Base-by-base conservation (phyloP, 768 basidiomycete genomes). In the Leccinum sublutescens region DNA sequence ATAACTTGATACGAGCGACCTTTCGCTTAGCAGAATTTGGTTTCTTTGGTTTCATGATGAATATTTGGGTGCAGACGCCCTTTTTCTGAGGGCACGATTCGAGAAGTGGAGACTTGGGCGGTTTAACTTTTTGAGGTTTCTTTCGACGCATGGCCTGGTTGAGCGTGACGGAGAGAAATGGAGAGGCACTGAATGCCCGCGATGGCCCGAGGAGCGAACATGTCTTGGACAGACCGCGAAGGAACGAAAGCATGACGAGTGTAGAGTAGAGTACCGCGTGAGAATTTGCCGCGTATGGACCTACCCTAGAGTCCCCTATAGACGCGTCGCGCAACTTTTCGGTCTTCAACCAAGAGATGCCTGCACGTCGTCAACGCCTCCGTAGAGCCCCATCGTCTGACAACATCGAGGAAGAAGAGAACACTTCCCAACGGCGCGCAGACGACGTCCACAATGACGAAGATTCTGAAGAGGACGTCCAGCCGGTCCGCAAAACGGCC, bases 1-100 rank as follows among this genome's bases (percentile, higher is more conserved):
- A 83, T 57, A 99, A 80, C 78, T 96, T 96, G 65, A 99, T 88
- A 67, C 92, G 83, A 48, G 95, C 95, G 57, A 98, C 93, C 78
- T 98, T 98, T 61, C 97, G 92, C 70, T 97, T 94, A 38, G 95
- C 95, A 11, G 96, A 98, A 75, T 99, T 99, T 62, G 97, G 97
- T 71, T 99, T 99, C 80, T 94, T 97, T 23, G 97, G 97, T 66
- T 87, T 91, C 64, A 83, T 84, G 54, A 86, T 91, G 65, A 87
- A 85, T 43, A 93, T 80, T 63, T 87, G 85, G 43, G 88, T 85
- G 73, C 92, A 92, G 60, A 99, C 95, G 50, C 92, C 97, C 70
- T 97, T 97, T 67, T 86, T 85, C 77, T 98, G 95, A 7, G 90
- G 91, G 68, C 84, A 88, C 25, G 73, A 79, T 55, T 89, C 78